Percentiles rank a stretch among this genome's conserved stretches.
Conservation (phyloP, 2,329 filamentous ascomycete species). For the Hypoxylon rubiginosum region DNA sequence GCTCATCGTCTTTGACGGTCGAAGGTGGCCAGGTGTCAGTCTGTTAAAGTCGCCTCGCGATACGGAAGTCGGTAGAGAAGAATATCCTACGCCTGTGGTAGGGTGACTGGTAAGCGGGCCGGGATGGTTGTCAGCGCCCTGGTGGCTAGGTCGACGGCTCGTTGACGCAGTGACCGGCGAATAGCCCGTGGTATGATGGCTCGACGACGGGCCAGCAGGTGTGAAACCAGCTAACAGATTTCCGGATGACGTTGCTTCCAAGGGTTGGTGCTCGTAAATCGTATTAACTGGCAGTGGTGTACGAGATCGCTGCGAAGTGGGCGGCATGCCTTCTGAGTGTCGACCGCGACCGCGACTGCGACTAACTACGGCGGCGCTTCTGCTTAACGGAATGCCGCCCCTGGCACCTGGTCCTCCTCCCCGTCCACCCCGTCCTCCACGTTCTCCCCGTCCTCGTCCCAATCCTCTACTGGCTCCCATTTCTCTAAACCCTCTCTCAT, state of each 20-base stretch:
- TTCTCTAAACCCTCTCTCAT: neutral
- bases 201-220: slow-evolving; percentile 36
- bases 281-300: slow-evolving; percentile 31
- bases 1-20: slow-evolving; percentile 39
- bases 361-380: slow-evolving; percentile 8
- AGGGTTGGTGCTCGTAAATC: slow-evolving; percentile 2
- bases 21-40: slow-evolving; percentile 14
- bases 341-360: slow-evolving; percentile 3
- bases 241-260: slow-evolving; percentile 40
- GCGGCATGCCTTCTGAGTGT: neutral
- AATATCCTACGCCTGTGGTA: slow-evolving; percentile 7
- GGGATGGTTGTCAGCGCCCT: slow-evolving; percentile 18
- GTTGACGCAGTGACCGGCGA: slow-evolving; percentile 43
- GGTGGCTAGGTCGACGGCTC: neutral
- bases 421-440: too few relatives aligned
- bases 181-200: slow-evolving; percentile 43
- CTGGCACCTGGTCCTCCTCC: neutral
- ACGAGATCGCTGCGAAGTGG: slow-evolving; percentile 6
- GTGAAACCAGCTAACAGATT: slow-evolving; percentile 46
- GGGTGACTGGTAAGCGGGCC: slow-evolving; percentile 36
- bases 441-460: neutral
- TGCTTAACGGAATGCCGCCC: slow-evolving; percentile 9
- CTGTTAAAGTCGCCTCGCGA: slow-evolving; percentile 19
- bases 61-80: slow-evolving; percentile 17
- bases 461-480: too few relatives aligned